A percentile compares a stretch with the other conserved stretches of the same genome.
Conservation (phyloP, 1,284 basidiomycete species). For the Cryptococcus maquisensis region DNA sequence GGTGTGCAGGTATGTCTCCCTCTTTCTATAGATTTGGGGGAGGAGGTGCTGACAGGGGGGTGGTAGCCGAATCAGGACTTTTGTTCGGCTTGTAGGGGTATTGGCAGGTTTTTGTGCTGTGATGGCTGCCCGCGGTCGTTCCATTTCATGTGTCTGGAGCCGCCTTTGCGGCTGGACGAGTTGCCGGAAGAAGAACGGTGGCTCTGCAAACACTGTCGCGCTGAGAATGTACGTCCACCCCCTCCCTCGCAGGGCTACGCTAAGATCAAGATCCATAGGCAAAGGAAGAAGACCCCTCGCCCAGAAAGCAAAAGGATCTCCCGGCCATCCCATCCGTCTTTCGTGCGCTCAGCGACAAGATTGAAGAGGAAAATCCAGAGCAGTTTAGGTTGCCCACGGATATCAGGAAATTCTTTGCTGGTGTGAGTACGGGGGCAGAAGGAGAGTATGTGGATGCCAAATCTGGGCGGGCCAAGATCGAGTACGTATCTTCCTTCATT, state of each 20-base stretch:
- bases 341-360: slow-evolving; percentile 25
- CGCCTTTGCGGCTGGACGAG: slow-evolving; percentile 83
- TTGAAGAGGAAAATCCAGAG: slow-evolving; percentile 51
- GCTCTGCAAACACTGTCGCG: slow-evolving; percentile 64
- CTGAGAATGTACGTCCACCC: slow-evolving; percentile 32
- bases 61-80: slow-evolving; percentile 82
- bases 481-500: slow-evolving; percentile 29
- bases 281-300: slow-evolving; percentile 7
- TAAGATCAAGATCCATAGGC: background rate
- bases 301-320: slow-evolving; percentile 21
- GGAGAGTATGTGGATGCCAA: slow-evolving; percentile 77
- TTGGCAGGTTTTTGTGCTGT: slow-evolving; percentile 81
- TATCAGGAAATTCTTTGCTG: slow-evolving; percentile 76
- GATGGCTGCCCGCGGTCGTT: slow-evolving; percentile 95
- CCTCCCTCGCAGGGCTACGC: background rate
- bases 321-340: slow-evolving; percentile 35
- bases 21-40: background rate
- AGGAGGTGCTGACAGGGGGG: slow-evolving; percentile 3
- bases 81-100: slow-evolving; percentile 78
- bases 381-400: slow-evolving; percentile 86
- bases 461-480: slow-evolving; percentile 71
- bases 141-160: slow-evolving; percentile 93
- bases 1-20: slow-evolving; percentile 22
- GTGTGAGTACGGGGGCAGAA: slow-evolving; percentile 64
- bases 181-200: slow-evolving; percentile 80